Evolutionary conservation across 768 basidiomycete species (phyloP), one percentile per base, ranked within the genome.

Genomic region (Hericium erinaceus): DNA sequence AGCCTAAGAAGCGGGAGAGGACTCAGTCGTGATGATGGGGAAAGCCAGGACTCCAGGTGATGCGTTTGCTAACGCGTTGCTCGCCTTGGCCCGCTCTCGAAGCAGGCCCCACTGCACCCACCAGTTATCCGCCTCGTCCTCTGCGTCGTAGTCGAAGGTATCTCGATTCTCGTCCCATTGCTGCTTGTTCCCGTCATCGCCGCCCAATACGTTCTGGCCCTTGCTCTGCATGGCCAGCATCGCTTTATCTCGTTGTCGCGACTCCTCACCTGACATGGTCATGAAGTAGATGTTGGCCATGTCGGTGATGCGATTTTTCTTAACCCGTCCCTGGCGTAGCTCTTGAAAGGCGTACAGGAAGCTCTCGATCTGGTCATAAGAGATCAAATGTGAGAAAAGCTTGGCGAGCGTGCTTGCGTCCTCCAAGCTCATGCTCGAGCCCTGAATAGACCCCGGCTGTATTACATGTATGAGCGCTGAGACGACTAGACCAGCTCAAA

Each of bases 361-460:
- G 52, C 63, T 65, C 5, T 48, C 54, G 53, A 74, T 70, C 55
- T 73, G 72, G 20, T 67, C 67, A 28, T 63, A 53, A 2, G 50
- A 46, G 37, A 58, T 59, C 15, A 74, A 62, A 55, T 73, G 72
- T 3, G 71, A 68, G 65, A 75, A 75, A 18, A 75, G 63, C 61
- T 72, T 72, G 22, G 68, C 73, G 11, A 75, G 65, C 2, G 74
- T 70, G 9, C 71, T 72, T 4, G 72, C 72, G 57, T 75, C 74
- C 52, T 75, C 74, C 28, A 74, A 57, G 8, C 67, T 70, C 70
- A 74, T 73, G 22, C 69, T 68, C 8, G 67, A 61, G 11, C 64
- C 67, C 56, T 75, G 73, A 6, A 70, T 62, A 4, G 66, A 57
- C 11, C 68, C 68, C 3, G 72, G 70, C 71, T 73, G 28, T 15